Percentiles rank a stretch among this genome's conserved stretches.
phyloP scores from a whole-genome alignment of 148 eudicot species.

The Chenopodium formosanum region DNA sequence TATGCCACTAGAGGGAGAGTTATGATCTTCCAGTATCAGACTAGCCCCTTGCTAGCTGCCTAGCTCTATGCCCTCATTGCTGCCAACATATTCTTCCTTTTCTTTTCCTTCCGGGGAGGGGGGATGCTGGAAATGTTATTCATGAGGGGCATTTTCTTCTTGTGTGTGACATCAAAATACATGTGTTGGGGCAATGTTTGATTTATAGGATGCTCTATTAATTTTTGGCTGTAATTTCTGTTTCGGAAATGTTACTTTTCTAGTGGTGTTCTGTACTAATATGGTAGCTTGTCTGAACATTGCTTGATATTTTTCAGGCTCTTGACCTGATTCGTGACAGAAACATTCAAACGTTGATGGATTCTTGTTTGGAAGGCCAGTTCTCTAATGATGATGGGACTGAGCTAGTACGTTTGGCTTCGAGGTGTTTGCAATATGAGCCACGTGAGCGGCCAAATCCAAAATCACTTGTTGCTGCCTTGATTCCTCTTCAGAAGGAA shows the following conservation, averaged over 20 bases:
- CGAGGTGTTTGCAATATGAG: slow-evolving; percentile 88
- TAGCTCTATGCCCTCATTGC: no score
- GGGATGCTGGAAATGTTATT: not conserved
- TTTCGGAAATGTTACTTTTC: not conserved
- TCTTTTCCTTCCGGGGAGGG: not conserved
- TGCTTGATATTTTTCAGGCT: slow-evolving; percentile 56
- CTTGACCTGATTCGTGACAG: slow-evolving; percentile 90
- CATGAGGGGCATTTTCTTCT: not conserved
- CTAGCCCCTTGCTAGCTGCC: no score
- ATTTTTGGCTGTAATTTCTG: not conserved
- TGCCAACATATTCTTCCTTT: not conserved
- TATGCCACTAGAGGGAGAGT: not conserved
- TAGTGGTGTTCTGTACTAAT: slow-evolving; percentile 3
- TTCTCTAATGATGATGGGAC: slow-evolving; percentile 83
- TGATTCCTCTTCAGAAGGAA: slow-evolving; percentile 92
- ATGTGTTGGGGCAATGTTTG: not conserved
- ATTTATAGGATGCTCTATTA: not conserved
- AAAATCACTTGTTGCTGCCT: slow-evolving; percentile 68
- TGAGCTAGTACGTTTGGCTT: slow-evolving; percentile 79
- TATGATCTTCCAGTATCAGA: not conserved
- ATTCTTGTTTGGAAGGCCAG: slow-evolving; percentile 96
- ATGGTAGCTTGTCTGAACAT: slow-evolving; percentile 17
- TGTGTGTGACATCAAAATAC: not conserved
- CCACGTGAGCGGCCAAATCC: slow-evolving; percentile 93
- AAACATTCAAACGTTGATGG: slow-evolving; percentile 78